phyloP scores from a whole-genome alignment of 2,329 filamentous ascomycete species.

The Lasiodiplodia sp. region DNA sequence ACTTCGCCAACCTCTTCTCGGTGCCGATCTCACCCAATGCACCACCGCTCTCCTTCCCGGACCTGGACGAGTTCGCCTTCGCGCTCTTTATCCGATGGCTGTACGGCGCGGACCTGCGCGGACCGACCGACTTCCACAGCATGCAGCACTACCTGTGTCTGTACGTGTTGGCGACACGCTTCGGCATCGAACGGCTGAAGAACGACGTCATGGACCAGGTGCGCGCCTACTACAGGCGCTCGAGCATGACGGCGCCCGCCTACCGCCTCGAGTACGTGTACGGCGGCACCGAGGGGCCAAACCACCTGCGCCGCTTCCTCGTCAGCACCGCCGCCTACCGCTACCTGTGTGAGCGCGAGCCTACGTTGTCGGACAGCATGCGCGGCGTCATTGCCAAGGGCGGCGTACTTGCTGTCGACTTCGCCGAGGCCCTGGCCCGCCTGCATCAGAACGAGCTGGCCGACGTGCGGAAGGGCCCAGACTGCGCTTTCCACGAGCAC shows the following conservation, averaged over 20 bases:
- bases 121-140: conserved; percentile 44
- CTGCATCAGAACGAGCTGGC: conserved; percentile 37
- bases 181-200: conserved; percentile 39
- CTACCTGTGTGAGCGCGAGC: conserved; percentile 35
- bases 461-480: conserved; percentile 40
- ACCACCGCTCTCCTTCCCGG: conserved; percentile 35
- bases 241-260: conserved; percentile 44
- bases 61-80: conserved; percentile 41
- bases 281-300: conserved; percentile 36
- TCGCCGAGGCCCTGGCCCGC: conserved; percentile 37
- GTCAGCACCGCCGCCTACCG: conserved; percentile 42
- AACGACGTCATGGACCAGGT: conserved; percentile 44
- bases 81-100: conserved; percentile 43
- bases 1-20: conserved; percentile 37
- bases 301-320: conserved; percentile 44
- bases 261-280: conserved; percentile 48
- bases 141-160: conserved; percentile 44
- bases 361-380: conserved; percentile 37
- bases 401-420: conserved; percentile 40
- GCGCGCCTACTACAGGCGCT: conserved; percentile 41
- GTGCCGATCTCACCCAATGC: conserved; percentile 3
- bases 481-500: conserved; percentile 43
- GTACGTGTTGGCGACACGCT: conserved; percentile 41
- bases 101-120: conserved; percentile 38
- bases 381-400: conserved; percentile 36